phyloP scores from a whole-genome alignment of 805 yeast genomes.

The Yarrowia keelungensis region DNA sequence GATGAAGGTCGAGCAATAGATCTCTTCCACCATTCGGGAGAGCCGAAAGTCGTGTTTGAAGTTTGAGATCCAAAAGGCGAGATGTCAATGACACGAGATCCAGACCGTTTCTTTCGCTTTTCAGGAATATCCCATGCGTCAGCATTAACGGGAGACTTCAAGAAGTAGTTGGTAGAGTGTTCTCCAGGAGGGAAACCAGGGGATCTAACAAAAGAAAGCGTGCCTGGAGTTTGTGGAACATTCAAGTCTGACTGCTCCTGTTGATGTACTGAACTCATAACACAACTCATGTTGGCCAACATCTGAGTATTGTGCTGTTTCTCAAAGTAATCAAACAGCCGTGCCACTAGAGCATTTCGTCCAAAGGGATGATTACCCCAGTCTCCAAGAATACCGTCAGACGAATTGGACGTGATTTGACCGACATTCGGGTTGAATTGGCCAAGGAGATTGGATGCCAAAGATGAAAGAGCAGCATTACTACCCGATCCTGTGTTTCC shows the following conservation, averaged over 20 bases:
- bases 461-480: background rate
- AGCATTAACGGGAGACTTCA: slow-evolving; percentile 25
- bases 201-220: slow-evolving; percentile 42
- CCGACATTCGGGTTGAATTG: background rate
- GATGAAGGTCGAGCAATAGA: slow-evolving; percentile 2
- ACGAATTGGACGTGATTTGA: slow-evolving; percentile 6
- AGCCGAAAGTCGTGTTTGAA: slow-evolving; percentile 9
- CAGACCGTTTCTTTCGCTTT: slow-evolving; percentile 3
- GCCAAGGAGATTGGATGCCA: background rate
- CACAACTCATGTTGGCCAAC: slow-evolving; percentile 87
- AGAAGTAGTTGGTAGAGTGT: slow-evolving; percentile 7
- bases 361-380: slow-evolving; percentile 91
- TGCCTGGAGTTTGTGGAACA: slow-evolving; percentile 44
- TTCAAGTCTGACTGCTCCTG: slow-evolving; percentile 41
- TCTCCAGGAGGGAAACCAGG: slow-evolving; percentile 43
- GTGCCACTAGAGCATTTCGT: slow-evolving; percentile 65
- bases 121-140: slow-evolving; percentile 30
- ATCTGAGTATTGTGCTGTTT: slow-evolving; percentile 74
- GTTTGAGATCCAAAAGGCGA: slow-evolving; percentile 21
- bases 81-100: background rate
- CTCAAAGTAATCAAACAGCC: slow-evolving; percentile 70
- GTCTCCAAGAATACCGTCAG: slow-evolving; percentile 44
- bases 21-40: slow-evolving; percentile 37
- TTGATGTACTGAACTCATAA: slow-evolving; percentile 57
- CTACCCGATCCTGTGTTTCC: background rate